Evolutionary conservation across 2,329 filamentous ascomycete species (phyloP), one percentile per base, ranked within the genome.

Genomic region (Ophiostoma populinum): DNA sequence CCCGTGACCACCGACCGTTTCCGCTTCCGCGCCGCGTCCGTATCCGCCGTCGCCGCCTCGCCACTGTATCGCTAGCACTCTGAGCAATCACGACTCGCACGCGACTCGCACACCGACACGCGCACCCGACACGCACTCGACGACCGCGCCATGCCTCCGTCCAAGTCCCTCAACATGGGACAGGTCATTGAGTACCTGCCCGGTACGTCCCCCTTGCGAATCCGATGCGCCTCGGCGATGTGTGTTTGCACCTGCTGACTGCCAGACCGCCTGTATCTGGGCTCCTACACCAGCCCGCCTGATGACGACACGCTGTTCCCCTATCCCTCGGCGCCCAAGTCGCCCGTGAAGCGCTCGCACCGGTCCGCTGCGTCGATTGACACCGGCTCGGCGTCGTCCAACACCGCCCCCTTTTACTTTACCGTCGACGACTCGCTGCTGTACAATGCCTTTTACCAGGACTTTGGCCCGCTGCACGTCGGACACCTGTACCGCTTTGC

Each of bases 401-500:
- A 58, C 65, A 71, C 68, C 45, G 61, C 75, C 37, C 90, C 90
- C 1, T 86, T 81, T 53, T 98, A 95, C 61, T 98, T 98, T 58
- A 87, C 83, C 34, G 76, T 95, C 46, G 90, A 98, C 53, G 82
- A 92, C 52, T 78, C 67, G 26, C 74, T 98, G 29, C 68, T 93
- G 31, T 98, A 98, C 67, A 98, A 98, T 56, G 86, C 87, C 21
- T 98, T 98, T 58, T 86, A 95, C 59, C 86, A 92, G 50, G 90
- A 98, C 59, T 98, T 98, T 55, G 90, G 90, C 49, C 90, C 90
- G 49, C 65, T 98, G 40, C 90, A 98, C 62, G 92, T 98, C 46
- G 90, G 90, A 18, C 90, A 98, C 55, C 51, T 98, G 26, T 98
- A 95, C 64, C 74, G 90, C 43, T 98, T 95, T 55, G 87, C 90